Evolutionary conservation across 1,284 basidiomycete genomes (phyloP), one percentile per base, ranked within the genome.

Genomic region (Cutaneotrichosporon sp.): DNA sequence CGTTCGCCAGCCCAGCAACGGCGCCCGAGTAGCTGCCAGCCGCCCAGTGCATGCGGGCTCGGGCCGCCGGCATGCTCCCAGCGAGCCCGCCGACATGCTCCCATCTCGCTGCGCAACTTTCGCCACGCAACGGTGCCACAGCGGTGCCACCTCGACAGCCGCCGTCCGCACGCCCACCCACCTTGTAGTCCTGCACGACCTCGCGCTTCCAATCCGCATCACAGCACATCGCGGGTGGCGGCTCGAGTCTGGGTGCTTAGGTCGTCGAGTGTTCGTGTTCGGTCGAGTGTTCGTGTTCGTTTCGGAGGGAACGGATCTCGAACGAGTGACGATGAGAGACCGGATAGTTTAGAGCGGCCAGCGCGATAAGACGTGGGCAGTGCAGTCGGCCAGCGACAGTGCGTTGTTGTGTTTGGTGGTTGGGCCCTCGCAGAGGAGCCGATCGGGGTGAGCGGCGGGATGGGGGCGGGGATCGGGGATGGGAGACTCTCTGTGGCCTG

Each of bases 161-260:
- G 5, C 4, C 9, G 20, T 1, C 47, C 54, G 46, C 22, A 22
- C 14, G 45, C 45, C 20, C 22, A 46, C 45, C 55, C 66, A 93
- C 94, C 86, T 98, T 99, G 82, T 98, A 95, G 82, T 98, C 95
- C 61, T 91, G 92, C 50, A 99, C 95, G 71, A 91, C 87, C 83
- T 98, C 95, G 76, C 95, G 86, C 83, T 99, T 98, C 95, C 94
- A 97, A 61, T 82, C 73, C 72, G 89, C 88, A 65, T 75, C 84
- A 82, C 81, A 63, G 38, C 61, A 83, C 76, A 47, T 49, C 25
- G 25, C 47, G 25, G 14, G 47, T 27, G 18, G 38, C 38, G 38
- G 36, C 36, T 38, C n/a, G n/a, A n/a, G n/a, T n/a, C n/a, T n/a
- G n/a, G n/a, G n/a, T n/a, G n/a, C n/a, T n/a, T n/a, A n/a, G n/a